A percentile compares a stretch with the other conserved stretches of the same genome.
Evolutionary conservation across 768 basidiomycete genomes (phyloP).

Genomic region (Psilocybe cubensis): DNA sequence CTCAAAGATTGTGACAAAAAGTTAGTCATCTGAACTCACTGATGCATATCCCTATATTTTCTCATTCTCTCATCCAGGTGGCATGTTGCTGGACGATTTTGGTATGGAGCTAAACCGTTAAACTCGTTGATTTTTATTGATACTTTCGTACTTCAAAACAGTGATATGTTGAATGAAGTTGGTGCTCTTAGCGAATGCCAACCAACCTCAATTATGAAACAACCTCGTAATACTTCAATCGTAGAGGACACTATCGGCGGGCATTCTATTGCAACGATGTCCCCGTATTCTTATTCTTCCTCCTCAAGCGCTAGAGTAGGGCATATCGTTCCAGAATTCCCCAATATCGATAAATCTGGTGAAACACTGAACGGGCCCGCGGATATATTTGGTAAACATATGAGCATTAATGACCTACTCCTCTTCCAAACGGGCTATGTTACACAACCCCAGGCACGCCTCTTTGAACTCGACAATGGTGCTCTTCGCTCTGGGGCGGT

Average conservation of each 20-base stretch:
- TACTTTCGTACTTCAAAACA: conserved; percentile 20
- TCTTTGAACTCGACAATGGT: neutral
- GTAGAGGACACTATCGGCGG: neutral
- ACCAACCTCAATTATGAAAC: neutral
- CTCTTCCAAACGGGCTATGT: conserved; percentile 26
- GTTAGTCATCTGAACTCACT: conserved; percentile 24
- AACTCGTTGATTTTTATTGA: neutral
- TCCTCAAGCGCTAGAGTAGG: neutral
- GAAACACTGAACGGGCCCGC: neutral
- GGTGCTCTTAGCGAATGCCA: conserved; percentile 53
- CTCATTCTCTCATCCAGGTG: conserved; percentile 25
- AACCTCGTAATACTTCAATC: neutral
- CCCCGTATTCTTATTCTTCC: neutral
- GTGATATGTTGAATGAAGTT: conserved; percentile 64
- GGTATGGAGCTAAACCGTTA: neutral
- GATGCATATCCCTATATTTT: neutral
- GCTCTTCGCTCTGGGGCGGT: neutral
- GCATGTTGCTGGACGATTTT: conserved; percentile 37
- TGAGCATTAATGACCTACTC: conserved; percentile 27
- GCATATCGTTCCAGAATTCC: neutral
- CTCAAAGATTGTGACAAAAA: conserved; percentile 41
- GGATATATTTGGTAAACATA: conserved; percentile 8
- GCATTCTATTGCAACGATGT: neutral
- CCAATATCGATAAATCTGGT: neutral
- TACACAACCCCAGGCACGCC: neutral